These are phyloP conservation scores for Tardiomyces blankii DNA, from an alignment of 1,139 yeast genomes.

Conservation along the genomic window DNA sequence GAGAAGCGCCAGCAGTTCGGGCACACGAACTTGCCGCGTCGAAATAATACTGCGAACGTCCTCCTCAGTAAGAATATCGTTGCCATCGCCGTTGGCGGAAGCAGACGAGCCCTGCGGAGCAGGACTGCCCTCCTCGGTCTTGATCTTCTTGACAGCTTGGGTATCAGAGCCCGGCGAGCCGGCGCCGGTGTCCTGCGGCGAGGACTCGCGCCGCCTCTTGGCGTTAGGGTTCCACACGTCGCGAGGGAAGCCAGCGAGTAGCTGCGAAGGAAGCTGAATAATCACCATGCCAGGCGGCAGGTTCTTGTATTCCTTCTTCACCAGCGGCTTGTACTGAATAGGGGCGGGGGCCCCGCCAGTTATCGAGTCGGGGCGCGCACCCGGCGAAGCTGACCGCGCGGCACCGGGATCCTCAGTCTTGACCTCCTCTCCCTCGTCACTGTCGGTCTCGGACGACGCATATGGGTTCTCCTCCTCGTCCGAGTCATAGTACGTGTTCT, in stretches of 20 bases:
- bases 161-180: constrained; percentile 8
- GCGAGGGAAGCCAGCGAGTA: constrained; percentile 56
- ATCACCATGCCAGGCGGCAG: constrained; percentile 57
- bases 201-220: constrained; percentile 26
- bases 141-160: constrained; percentile 31
- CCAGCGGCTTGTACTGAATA: constrained; percentile 13
- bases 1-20: constrained; percentile 50
- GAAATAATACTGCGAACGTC: constrained; percentile 62
- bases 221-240: constrained; percentile 80
- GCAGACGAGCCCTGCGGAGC: constrained; percentile 3
- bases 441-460: constrained; percentile 44
- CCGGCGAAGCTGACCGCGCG: constrained; percentile 3
- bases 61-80: constrained; percentile 43
- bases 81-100: constrained; percentile 11
- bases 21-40: constrained; percentile 52
- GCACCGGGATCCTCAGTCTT: constrained; percentile 12
- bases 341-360: constrained; percentile 1
- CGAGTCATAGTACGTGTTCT: constrained; percentile 80
- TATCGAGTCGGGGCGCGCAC: constrained; percentile 4
- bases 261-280: constrained; percentile 50
- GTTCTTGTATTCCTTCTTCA: constrained; percentile 21
- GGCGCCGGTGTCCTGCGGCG: constrained; percentile 12
- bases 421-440: constrained; percentile 16
- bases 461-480: constrained; percentile 85
- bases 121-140: constrained; percentile 11